These are phyloP conservation scores for Beverwykella pulmonaria DNA, from an alignment of 495 filamentous ascomycete genomes.

Conservation along the genomic window DNA sequence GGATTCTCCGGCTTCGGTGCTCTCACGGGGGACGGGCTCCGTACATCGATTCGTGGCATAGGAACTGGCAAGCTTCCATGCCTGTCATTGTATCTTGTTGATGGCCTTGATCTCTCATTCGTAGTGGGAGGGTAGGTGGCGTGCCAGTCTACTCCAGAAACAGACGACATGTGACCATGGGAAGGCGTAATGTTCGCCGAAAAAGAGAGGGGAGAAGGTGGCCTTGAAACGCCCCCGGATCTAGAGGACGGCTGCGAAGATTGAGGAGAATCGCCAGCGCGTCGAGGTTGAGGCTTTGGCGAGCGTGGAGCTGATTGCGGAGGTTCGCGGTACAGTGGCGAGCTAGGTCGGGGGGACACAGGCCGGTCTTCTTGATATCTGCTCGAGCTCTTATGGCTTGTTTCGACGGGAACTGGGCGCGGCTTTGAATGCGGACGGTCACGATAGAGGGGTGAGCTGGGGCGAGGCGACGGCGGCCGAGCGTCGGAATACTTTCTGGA, in stretches of 20 bases:
- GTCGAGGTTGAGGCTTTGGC: constrained; percentile 22
- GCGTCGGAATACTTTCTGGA: constrained; percentile 19
- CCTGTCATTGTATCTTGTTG: constrained; percentile 17
- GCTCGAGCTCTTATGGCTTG: constrained; percentile 5
- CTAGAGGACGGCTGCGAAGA: constrained; percentile 30
- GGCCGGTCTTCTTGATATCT: constrained; percentile 24
- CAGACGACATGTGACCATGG: background rate
- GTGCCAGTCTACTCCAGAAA: constrained; percentile 30
- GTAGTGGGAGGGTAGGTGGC: constrained; percentile 31
- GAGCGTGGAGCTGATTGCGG: constrained; percentile 30
- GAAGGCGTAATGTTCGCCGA: constrained; percentile 7
- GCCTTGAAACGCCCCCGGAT: background rate
- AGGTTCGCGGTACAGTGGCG: constrained; percentile 5
- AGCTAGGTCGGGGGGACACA: constrained; percentile 20
- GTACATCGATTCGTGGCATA: constrained; percentile 33
- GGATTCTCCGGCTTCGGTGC: constrained; percentile 10
- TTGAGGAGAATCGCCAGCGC: constrained; percentile 12
- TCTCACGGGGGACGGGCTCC: constrained; percentile 32
- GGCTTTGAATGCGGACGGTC: background rate
- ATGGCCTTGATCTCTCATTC: constrained; percentile 17
- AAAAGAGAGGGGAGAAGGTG: constrained; percentile 18
- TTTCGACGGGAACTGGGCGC: background rate
- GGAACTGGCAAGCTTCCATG: constrained; percentile 30
- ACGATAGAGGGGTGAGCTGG: background rate
- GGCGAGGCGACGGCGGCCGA: constrained; percentile 13